phyloP scores from a whole-genome alignment of 2,329 filamentous ascomycete species.

The Zymoseptoria pseudotritici region DNA sequence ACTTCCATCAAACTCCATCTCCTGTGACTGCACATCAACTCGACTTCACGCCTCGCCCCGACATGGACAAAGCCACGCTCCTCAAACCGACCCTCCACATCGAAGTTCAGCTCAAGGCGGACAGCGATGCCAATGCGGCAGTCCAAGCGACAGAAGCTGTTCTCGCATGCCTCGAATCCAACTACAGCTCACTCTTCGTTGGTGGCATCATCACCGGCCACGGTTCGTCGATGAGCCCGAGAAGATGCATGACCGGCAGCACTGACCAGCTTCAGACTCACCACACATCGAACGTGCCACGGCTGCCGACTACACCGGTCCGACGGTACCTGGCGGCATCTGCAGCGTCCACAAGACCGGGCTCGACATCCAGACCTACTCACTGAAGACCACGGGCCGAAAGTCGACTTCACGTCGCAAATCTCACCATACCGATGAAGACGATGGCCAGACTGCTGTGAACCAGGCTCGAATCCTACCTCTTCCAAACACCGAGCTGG shows the following conservation, averaged over 20 bases:
- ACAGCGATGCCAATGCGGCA: background rate
- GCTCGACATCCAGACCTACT: constrained; percentile 39
- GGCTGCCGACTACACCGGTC: constrained; percentile 35
- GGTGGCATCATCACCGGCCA: constrained; percentile 2
- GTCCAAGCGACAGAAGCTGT: background rate
- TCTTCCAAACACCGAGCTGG: constrained; percentile 34
- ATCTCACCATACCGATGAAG: constrained; percentile 19
- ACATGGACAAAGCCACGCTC: constrained; percentile 11
- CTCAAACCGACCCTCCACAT: constrained; percentile 32
- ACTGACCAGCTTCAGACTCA: constrained; percentile 14
- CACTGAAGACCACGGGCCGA: constrained; percentile 26
- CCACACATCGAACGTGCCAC: constrained; percentile 30
- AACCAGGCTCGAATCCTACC: constrained; percentile 28
- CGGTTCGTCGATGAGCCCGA: background rate
- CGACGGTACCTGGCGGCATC: constrained; percentile 11
- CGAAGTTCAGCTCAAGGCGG: constrained; percentile 32
- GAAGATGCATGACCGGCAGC: background rate
- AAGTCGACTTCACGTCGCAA: constrained; percentile 18
- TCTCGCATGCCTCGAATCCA: background rate
- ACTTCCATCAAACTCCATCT: background rate
- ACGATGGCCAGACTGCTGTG: constrained; percentile 21
- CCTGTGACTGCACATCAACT: background rate
- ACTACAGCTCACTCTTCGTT: background rate
- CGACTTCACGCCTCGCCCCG: background rate
- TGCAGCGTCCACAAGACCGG: constrained; percentile 29